Percentiles rank a stretch among this genome's conserved stretches.
Conservation (phyloP, 371 early-diverging fungal species). For the Rhizopus microsporus region DNA sequence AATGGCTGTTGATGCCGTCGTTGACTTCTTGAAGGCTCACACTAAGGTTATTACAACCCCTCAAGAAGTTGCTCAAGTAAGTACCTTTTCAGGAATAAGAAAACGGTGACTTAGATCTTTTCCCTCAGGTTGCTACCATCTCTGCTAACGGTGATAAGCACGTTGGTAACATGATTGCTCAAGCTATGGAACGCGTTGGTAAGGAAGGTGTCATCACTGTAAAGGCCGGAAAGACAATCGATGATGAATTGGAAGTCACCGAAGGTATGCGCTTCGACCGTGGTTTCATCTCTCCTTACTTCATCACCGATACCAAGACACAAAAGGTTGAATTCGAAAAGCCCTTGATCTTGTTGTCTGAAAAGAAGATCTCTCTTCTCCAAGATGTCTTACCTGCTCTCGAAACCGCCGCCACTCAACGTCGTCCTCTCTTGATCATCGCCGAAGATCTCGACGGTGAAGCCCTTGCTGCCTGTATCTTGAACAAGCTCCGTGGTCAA, state of each 20-base stretch:
- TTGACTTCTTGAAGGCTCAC: conserved; percentile 85
- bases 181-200: conserved; percentile 99
- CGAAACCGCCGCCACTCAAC: conserved; percentile 90
- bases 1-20: conserved; percentile 89
- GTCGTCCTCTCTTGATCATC: conserved; percentile 94
- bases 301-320: conserved; percentile 96
- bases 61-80: conserved; percentile 92
- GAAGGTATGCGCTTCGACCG: conserved; percentile 99
- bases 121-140: conserved; percentile 76
- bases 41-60: conserved; percentile 90
- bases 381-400: conserved; percentile 95
- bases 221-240: conserved; percentile 97
- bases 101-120: background rate
- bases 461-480: conserved; percentile 96
- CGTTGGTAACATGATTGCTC: conserved; percentile 93
- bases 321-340: conserved; percentile 99
- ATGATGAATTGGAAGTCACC: conserved; percentile 95
- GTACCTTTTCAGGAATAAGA: background rate
- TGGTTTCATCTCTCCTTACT: conserved; percentile 98
- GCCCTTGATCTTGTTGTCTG: conserved; percentile 92
- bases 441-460: conserved; percentile 99
- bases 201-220: conserved; percentile 99
- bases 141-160: conserved; percentile 98
- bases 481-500: conserved; percentile 98
- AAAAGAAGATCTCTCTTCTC: conserved; percentile 94